These are phyloP conservation scores for Sordariomycetes sp. DNA, from an alignment of 2,329 filamentous ascomycete species.

Conservation along the genomic window DNA sequence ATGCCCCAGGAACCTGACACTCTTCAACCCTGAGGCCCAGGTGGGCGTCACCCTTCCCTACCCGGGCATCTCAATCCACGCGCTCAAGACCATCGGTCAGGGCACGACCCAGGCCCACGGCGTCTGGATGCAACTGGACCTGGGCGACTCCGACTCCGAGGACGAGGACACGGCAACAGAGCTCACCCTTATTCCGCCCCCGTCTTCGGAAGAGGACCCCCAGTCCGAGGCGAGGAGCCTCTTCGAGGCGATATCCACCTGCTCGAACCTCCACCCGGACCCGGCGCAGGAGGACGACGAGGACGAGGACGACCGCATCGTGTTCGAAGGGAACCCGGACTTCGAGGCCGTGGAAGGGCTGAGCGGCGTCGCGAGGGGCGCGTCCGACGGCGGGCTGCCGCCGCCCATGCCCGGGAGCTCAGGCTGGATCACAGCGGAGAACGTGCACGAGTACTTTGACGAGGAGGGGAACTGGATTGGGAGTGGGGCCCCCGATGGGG, in stretches of 20 bases:
- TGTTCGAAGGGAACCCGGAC: constrained; percentile 41
- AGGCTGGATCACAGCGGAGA: constrained; percentile 87
- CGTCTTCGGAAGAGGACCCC: constrained; percentile 12
- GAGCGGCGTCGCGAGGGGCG: constrained; percentile 40
- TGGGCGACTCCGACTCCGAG: constrained; percentile 41
- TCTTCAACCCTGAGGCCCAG: constrained; percentile 49
- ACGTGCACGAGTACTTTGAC: constrained; percentile 76
- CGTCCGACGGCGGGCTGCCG: constrained; percentile 40
- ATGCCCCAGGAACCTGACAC: constrained; percentile 33
- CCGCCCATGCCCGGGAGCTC: constrained; percentile 62
- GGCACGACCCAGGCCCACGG: constrained; percentile 28
- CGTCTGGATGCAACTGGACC: constrained; percentile 59
- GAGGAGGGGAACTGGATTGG: constrained; percentile 68
- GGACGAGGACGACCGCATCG: constrained; percentile 41
- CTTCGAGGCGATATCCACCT: constrained; percentile 61
- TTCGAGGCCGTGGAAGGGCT: constrained; percentile 46
- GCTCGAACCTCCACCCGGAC: constrained; percentile 68
- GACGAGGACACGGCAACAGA: constrained; percentile 56
- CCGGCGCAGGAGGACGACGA: constrained; percentile 48
- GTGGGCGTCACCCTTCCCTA: constrained; percentile 62
- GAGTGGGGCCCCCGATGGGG: constrained; percentile 29
- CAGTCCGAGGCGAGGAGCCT: constrained; percentile 30
- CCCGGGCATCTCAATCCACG: constrained; percentile 64
- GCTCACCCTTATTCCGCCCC: constrained; percentile 50
- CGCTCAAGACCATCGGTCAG: constrained; percentile 42